Base-by-base conservation (phyloP, 2,329 filamentous ascomycete species). In the Xylariaceae sp. region DNA sequence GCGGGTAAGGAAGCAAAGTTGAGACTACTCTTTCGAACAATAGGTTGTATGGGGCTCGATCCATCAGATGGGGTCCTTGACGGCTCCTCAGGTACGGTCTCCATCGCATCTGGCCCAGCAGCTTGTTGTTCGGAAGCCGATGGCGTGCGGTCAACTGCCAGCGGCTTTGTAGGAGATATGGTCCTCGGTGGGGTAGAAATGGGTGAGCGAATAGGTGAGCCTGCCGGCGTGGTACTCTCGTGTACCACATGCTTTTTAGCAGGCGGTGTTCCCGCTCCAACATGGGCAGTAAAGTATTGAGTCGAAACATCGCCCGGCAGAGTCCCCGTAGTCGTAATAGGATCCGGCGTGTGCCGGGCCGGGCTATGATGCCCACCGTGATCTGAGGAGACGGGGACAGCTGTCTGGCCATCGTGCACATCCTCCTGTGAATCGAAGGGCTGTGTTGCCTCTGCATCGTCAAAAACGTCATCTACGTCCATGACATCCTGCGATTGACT, bases 1-100 rank as follows among this genome's bases (percentile, higher is more conserved):
- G 93, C 93, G 26, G 95, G 95, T 12, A 99, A 80, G 18, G 95
- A 91, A 40, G 95, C 91, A 75, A 99, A 98, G 56, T 90, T 96
- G 57, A 99, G 81, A 71, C 93, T 98, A 74, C 93, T 96, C 79
- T 98, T 98, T 57, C 93, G 88, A 63, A 96, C 83, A 26, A 90
- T 79, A 1, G 89, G 89, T 63, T 90, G 83, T 47, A 89, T 85
- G 0, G 90, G 90, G 64, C 89, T 93, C 0, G 89, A 91, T 0
- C 78, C 81, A 46, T 90, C 88, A 2, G 88, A 90, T 16, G 83
- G 82, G 2, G 87, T 89, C 57, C 80, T 57, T 20, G 64, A 62
- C 2, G 56, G 47, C 41, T 70, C 70, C 37, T 72, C 70, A 10
- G 66, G 53, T 4, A 54, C 65, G 26, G 60, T 59, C 19, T 71